Base-by-base conservation (phyloP, 108 stramenopile species). In the Cylindrotheca closterium region DNA sequence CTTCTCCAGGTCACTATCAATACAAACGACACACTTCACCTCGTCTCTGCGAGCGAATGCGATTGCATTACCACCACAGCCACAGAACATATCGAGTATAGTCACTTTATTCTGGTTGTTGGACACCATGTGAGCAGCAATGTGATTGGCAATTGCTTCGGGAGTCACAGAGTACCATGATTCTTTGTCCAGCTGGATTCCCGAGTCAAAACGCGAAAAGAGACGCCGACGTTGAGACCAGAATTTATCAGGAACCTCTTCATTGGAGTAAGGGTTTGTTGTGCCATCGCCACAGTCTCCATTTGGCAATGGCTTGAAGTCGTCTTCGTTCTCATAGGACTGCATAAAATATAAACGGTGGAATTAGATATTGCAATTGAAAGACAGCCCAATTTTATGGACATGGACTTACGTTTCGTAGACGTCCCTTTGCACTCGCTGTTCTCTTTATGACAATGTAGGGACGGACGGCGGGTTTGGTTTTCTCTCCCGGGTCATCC, bases 61-160 rank as follows among this genome's bases (percentile, higher is more conserved):
- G 56, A 93, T 88, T 7, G 81, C 72, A 69, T 93, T 93, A 4
- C 92, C 92, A 25, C 92, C 92, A 63, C 87, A 88, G 26, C 92
- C 92, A 76, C 89, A 88, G 71, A 93, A 93, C 17, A 79, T 73
- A 67, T 93, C 92, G 32, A 93, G 49, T 17, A 93, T 72, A 2
- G 89, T 85, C 52, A 88, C 59, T 26, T 51, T 46, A 27, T 59
- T 58, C 30, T 50, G 19, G 12, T 47, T 26, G 19, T 42, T 26
- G 22, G 28, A 21, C 0, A 75, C 60, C 10, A 68, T 19, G 10
- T 58, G 60, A 21, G 37, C 12, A 25, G 87, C 83, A 65, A 89
- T 74, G 53, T 90, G 89, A 57, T 79, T 71, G 8, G 89, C 89
- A 63, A 93, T 90, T 8, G 77, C 77, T 62, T 93, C 89, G 4